Percentiles rank a stretch among this genome's conserved stretches.
phyloP scores from a whole-genome alignment of 768 basidiomycete genomes.

The Mycena kentingensis region DNA sequence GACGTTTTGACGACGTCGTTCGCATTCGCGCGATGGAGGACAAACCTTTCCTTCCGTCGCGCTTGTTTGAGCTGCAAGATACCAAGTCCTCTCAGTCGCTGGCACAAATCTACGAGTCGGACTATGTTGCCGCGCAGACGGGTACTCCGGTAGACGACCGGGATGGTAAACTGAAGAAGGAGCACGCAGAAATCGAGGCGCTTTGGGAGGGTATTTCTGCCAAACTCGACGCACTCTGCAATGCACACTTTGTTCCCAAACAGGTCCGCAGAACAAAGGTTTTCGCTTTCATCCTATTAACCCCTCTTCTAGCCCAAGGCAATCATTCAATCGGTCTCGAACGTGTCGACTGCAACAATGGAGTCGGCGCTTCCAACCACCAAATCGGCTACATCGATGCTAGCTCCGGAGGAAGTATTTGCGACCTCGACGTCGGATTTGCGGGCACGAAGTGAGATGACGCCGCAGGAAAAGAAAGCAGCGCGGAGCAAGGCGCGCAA shows the following conservation, averaged over 20 bases:
- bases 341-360: constrained; percentile 76
- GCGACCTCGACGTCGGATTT: constrained; percentile 56
- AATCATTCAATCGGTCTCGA: constrained; percentile 79
- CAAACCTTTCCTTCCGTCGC: constrained; percentile 89
- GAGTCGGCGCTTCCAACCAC: constrained; percentile 91
- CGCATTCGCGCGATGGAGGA: constrained; percentile 78
- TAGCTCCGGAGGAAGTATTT: constrained; percentile 93
- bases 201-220: constrained; percentile 84
- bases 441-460: constrained; percentile 76
- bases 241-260: constrained; percentile 94
- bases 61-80: constrained; percentile 86
- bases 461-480: constrained; percentile 79
- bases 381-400: constrained; percentile 71
- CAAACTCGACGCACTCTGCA: constrained; percentile 92
- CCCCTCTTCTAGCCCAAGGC: constrained; percentile 72
- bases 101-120: constrained; percentile 95
- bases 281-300: not conserved
- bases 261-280: constrained; percentile 55
- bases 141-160: constrained; percentile 66
- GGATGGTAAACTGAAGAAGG: constrained; percentile 84
- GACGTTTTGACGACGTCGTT: constrained; percentile 88
- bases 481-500: constrained; percentile 71
- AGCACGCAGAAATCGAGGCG: constrained; percentile 84
- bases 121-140: constrained; percentile 72
- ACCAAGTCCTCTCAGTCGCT: constrained; percentile 85